A percentile compares a stretch with the other conserved stretches of the same genome.
Evolutionary conservation across 805 yeast species (phyloP).

Genomic region (Candida chilensis): DNA sequence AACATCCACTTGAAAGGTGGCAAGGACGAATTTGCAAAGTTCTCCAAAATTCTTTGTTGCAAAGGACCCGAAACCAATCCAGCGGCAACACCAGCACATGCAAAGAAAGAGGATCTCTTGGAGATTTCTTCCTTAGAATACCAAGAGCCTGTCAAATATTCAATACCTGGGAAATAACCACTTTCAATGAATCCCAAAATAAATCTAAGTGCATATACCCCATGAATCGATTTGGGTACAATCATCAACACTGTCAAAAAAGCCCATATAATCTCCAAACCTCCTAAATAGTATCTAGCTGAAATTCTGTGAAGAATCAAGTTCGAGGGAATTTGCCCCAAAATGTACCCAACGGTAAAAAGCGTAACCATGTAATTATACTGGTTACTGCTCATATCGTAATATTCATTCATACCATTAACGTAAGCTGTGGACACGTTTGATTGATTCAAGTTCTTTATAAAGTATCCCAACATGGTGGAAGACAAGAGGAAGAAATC

Average conservation of each 20-base stretch:
- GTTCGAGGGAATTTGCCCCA: conserved; percentile 11
- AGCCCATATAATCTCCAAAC: conserved; percentile 15
- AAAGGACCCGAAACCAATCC: conserved; percentile 26
- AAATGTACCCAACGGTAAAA: conserved; percentile 22
- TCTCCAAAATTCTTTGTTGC: conserved; percentile 18
- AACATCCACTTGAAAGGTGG: conserved; percentile 37
- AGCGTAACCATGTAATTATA: conserved; percentile 30
- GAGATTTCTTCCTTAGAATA: conserved; percentile 20
- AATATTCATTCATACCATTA: conserved; percentile 36
- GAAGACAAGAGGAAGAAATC: conserved; percentile 20
- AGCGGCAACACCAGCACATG: conserved; percentile 22
- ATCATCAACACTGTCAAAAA: conserved; percentile 9
- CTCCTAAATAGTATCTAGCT: conserved; percentile 16
- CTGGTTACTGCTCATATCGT: conserved; percentile 28
- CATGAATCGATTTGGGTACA: no score
- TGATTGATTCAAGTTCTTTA: conserved; percentile 22
- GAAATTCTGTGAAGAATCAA: conserved; percentile 13
- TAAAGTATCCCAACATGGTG: conserved; percentile 15
- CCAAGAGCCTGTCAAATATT: conserved; percentile 38
- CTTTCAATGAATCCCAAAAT: no score
- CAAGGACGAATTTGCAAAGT: conserved; percentile 8
- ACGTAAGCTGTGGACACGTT: conserved; percentile 36
- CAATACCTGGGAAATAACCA: no score
- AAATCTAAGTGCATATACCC: no score
- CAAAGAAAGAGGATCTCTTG: conserved; percentile 24